Base-by-base conservation (phyloP, 495 filamentous ascomycete genomes). In the Penicillium lividum region DNA sequence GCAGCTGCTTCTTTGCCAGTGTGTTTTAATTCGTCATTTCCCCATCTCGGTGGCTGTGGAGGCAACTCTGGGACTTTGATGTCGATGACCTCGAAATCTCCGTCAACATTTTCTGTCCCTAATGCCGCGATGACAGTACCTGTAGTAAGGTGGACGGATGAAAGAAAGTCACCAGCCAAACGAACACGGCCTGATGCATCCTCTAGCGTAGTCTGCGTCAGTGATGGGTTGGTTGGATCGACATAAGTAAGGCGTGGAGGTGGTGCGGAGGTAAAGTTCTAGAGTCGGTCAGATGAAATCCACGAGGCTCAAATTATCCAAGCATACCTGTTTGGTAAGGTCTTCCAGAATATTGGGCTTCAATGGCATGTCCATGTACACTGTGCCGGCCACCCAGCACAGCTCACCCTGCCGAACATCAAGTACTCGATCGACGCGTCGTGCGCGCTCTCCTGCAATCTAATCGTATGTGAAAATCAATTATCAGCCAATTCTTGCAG, bases 261-360 rank as follows among this genome's bases (percentile, higher is more conserved):
- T n/a, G 91, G 92, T 2, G 90, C 90, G 3, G 87, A 85, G 31
- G 93, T 89, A 84, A 89, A 96, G 66, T 91, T 89, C 88, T 93
- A 60, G 16, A 49, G 52, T 9, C 16, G 3, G 43, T 56, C 28
- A 56, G 54, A 33, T 9, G 0, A 27, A 57, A 8, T 30, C 9
- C 36, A 51, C 13, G 25, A n/a, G 18, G 7, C 7, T 5, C 2
- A 40, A 16, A 29, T 5, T 10, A 18, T 33, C 9, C 18, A 27
- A 18, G 3, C 86, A 58, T 72, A 92, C 91, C 70, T 98, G 92
- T 73, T 95, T 96, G 5, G 88, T 87, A 31, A 99, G 85, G 63
- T 99, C 95, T 27, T 97, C 93, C 33, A 99, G 77, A 75, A 99
- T 92, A 66, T 97, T 97, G 0, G 95, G 95, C 71, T 99, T 99